A percentile compares a stretch with the other conserved stretches of the same genome.
Conservation (phyloP, 305 asterid species). For the Striga hermonthica region DNA sequence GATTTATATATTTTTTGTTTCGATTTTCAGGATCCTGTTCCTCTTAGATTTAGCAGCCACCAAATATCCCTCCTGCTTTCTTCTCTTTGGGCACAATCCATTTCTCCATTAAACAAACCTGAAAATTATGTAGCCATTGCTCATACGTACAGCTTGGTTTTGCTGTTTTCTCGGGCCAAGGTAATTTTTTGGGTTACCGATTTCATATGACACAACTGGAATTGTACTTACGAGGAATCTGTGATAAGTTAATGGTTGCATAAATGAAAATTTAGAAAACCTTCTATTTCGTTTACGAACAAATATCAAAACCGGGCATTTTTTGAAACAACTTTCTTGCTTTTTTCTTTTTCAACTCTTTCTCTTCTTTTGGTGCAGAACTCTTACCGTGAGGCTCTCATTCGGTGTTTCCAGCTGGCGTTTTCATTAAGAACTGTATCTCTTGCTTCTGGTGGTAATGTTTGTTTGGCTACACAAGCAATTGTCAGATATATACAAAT, state of each 20-base stretch:
- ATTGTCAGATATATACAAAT: not conserved
- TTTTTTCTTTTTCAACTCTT: too few species aligned
- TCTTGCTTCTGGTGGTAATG: constrained; percentile 62
- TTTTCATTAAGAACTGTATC: constrained; percentile 65
- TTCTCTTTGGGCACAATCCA: constrained; percentile 81
- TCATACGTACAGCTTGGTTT: constrained; percentile 89
- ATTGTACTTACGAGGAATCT: too few species aligned
- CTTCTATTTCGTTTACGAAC: constrained; percentile 1
- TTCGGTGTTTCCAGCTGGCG: constrained; percentile 85
- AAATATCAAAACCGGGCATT: too few species aligned
- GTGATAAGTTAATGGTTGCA: too few species aligned
- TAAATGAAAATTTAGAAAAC: not conserved
- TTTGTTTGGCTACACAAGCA: not conserved
- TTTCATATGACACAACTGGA: too few species aligned
- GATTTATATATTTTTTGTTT: not conserved
- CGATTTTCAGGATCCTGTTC: constrained; percentile 61
- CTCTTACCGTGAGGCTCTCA: constrained; percentile 67
- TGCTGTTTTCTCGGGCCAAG: constrained; percentile 92
- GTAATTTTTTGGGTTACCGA: too few species aligned
- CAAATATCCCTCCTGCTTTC: constrained; percentile 83
- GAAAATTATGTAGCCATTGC: constrained; percentile 95
- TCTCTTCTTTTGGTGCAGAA: constrained; percentile 48
- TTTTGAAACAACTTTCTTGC: too few species aligned
- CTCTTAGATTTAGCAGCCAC: constrained; percentile 95
- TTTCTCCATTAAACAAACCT: constrained; percentile 70